These are phyloP conservation scores for Cryptosporidium sp. DNA, from an alignment of 169 alveolate species.

Conservation along the genomic window DNA sequence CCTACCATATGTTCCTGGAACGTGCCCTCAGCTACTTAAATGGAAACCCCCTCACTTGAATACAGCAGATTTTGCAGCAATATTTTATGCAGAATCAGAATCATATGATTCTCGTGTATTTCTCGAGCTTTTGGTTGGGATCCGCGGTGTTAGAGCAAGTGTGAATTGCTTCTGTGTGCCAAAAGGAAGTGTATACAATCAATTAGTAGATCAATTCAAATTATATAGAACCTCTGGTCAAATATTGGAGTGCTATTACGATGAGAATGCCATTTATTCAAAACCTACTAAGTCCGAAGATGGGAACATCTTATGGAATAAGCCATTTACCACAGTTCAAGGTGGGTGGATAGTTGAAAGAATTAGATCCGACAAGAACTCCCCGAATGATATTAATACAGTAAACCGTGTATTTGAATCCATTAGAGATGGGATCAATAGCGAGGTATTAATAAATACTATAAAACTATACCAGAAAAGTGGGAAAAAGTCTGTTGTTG, in stretches of 20 bases:
- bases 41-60: constrained; percentile 97
- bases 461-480: constrained; percentile 54
- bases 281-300: constrained; percentile 45
- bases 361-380: constrained; percentile 86
- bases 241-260: constrained; percentile 73
- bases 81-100: constrained; percentile 47
- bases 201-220: constrained; percentile 82
- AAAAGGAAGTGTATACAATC: constrained; percentile 86
- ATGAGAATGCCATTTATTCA: constrained; percentile 31
- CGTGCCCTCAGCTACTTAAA: constrained; percentile 92
- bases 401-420: constrained; percentile 85
- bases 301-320: constrained; percentile 54
- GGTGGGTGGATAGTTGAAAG: constrained; percentile 94
- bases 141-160: constrained; percentile 74
- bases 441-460: constrained; percentile 46
- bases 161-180: constrained; percentile 84
- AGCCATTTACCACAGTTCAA: constrained; percentile 76
- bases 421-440: constrained; percentile 85
- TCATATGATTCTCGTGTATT: constrained; percentile 51
- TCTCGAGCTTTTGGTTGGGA: constrained; percentile 61
- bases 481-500: constrained; percentile 61
- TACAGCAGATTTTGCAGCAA: constrained; percentile 89
- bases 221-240: constrained; percentile 77
- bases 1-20: constrained; percentile 94
- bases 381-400: constrained; percentile 85